Conservation (phyloP, 768 basidiomycete genomes). For the Pleurotus salmoneostramineus region DNA sequence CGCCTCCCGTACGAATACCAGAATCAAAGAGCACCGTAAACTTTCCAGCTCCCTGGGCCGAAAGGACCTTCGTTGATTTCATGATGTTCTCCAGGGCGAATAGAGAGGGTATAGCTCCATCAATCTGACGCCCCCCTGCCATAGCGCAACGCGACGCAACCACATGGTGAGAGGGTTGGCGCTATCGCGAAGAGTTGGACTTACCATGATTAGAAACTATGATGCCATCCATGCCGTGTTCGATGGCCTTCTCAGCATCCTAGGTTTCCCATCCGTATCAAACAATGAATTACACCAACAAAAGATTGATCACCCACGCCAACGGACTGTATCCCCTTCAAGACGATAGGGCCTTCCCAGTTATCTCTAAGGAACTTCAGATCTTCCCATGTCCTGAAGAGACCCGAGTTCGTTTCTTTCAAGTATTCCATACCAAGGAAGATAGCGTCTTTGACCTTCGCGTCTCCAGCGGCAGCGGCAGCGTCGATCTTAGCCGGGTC, state of each 20-base stretch:
- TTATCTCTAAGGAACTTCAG: constrained; percentile 62
- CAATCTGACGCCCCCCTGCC: constrained; percentile 68
- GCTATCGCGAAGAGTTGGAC: constrained; percentile 8
- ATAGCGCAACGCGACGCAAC: neutral
- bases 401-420: constrained; percentile 57
- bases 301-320: constrained; percentile 14
- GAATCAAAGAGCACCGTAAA: constrained; percentile 75
- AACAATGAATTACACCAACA: neutral
- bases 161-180: neutral
- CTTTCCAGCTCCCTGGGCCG: constrained; percentile 55
- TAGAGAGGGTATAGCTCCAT: constrained; percentile 74
- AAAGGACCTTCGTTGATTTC: constrained; percentile 52
- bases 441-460: constrained; percentile 30
- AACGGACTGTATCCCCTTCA: constrained; percentile 78
- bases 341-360: constrained; percentile 74
- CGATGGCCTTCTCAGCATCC: constrained; percentile 70
- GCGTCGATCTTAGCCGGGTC: constrained; percentile 43
- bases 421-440: constrained; percentile 61
- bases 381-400: constrained; percentile 68
- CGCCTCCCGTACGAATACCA: constrained; percentile 79
- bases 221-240: constrained; percentile 65
- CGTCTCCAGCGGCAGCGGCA: constrained; percentile 42
- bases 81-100: constrained; percentile 68
- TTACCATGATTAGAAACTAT: constrained; percentile 79
- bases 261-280: constrained; percentile 11